Base-by-base conservation (phyloP, 1,284 basidiomycete species). In the Taiwanofungus camphoratus region DNA sequence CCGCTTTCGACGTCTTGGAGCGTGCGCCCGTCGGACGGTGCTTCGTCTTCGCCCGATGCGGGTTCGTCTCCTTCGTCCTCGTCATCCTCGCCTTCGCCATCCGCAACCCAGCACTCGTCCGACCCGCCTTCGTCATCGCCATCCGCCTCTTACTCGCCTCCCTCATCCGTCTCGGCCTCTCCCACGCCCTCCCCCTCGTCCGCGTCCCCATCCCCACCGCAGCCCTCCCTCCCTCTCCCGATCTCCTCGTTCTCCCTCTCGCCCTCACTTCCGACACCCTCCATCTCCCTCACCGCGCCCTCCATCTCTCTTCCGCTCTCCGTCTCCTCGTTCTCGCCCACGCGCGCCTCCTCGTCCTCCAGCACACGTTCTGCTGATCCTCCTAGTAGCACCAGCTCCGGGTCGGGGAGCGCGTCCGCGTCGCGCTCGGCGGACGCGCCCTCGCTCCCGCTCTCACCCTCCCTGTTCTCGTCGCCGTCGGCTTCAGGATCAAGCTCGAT, bases 171-270 rank as follows among this genome's bases (percentile, higher is more conserved):
- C 13, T 27, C 26, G 26, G 26, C 7, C 26, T 27, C 7, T 27
- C 31, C 31, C 31, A 33, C 31, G 7, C 18, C 31, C 6, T 18
- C 1, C 11, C 16, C 31, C 31, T 12, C 31, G 31, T 9, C 7
- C 31, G 8, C 31, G 7, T 36, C 39, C 8, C 16, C 31, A 11
- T 33, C 31, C 7, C 16, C 18, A 26, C 15, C 40, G 26, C 22
- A 38, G n/a, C 16, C 32, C 9, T 6, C 24, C 12, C 29, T 21
- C n/a, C 24, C 33, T 11, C n/a, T 16, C 13, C 22, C 36, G n/a
- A 32, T 27, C 31, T 33, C 31, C 11, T 33, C 31, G 16, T 27
- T 34, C 5, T 40, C 41, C 0, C 4, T 43, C 36, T 43, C 41
- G 24, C 32, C 39, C 5, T 18, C 45, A 11, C 16, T 33, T 9